Conservation (phyloP, 2,329 filamentous ascomycete genomes). For the Aspergillus texensis region DNA sequence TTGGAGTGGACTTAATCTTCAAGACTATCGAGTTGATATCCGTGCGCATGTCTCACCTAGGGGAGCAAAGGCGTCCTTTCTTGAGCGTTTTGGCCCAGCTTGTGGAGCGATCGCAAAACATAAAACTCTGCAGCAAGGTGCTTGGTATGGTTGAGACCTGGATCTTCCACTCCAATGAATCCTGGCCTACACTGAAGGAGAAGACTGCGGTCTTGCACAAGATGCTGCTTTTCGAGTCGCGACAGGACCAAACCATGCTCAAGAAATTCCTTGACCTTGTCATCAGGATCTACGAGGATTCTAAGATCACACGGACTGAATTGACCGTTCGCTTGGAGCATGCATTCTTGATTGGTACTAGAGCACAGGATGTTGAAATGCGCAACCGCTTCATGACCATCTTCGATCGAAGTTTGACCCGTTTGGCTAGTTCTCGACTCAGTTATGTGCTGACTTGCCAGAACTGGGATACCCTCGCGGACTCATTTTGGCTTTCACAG, state of each 20-base stretch:
- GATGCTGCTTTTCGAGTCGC: conserved; percentile 93
- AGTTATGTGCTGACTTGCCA: conserved; percentile 88
- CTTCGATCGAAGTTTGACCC: conserved; percentile 92
- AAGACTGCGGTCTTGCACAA: conserved; percentile 99
- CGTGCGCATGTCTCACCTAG: conserved; percentile 86
- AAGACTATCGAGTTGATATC: conserved; percentile 95
- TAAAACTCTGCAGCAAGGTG: conserved; percentile 86
- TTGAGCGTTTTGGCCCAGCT: conserved; percentile 92
- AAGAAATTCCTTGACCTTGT: conserved; percentile 94
- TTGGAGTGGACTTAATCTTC: conserved; percentile 88
- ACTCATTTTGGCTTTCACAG: conserved; percentile 96
- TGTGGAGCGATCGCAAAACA: conserved; percentile 91
- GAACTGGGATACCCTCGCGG: conserved; percentile 93
- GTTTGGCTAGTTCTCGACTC: conserved; percentile 83
- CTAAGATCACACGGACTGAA: conserved; percentile 91
- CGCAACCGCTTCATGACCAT: conserved; percentile 95
- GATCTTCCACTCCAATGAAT: conserved; percentile 94
- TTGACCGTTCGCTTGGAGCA: conserved; percentile 97
- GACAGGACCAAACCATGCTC: conserved; percentile 79
- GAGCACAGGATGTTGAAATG: conserved; percentile 94
- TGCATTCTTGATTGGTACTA: conserved; percentile 92
- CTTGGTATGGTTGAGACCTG: conserved; percentile 90
- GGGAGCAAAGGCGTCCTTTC: conserved; percentile 88
- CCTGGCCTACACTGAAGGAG: conserved; percentile 96
- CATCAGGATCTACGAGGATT: conserved; percentile 96